Conservation (phyloP, 2,329 filamentous ascomycete genomes). For the Penicillium sp. region DNA sequence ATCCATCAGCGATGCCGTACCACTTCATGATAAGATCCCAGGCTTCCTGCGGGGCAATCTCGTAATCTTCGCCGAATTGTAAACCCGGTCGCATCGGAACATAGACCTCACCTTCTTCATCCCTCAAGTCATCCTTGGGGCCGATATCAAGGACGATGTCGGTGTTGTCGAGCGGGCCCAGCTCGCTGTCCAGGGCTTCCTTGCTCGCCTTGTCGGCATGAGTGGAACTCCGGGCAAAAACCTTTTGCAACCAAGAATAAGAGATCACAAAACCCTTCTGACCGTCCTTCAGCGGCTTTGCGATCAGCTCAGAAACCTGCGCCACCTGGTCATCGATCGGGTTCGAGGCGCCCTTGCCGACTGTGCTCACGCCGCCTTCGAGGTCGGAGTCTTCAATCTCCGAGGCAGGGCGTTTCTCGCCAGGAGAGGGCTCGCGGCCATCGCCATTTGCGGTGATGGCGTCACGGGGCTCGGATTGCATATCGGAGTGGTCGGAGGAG, state of each 20-base stretch:
- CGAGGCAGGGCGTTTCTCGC: slow-evolving; percentile 37
- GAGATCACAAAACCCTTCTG: slow-evolving; percentile 78
- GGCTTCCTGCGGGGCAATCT: slow-evolving; percentile 73
- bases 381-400: slow-evolving; percentile 32
- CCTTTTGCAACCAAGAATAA: slow-evolving; percentile 72
- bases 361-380: slow-evolving; percentile 22
- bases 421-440: slow-evolving; percentile 34
- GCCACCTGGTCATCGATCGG: slow-evolving; percentile 70
- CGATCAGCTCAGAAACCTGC: slow-evolving; percentile 63
- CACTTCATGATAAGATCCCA: slow-evolving; percentile 80
- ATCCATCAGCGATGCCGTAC: slow-evolving; percentile 74
- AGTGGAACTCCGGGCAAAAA: slow-evolving; percentile 64
- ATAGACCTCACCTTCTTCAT: slow-evolving; percentile 56
- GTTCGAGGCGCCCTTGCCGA: slow-evolving; percentile 3
- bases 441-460: slow-evolving; percentile 24
- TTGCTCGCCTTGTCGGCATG: slow-evolving; percentile 59
- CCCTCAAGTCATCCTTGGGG: slow-evolving; percentile 41
- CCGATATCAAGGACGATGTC: slow-evolving; percentile 68
- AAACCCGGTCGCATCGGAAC: slow-evolving; percentile 71
- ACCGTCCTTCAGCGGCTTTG: slow-evolving; percentile 64
- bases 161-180: slow-evolving; percentile 85
- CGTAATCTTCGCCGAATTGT: slow-evolving; percentile 66
- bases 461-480: slow-evolving; percentile 40
- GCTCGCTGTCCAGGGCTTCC: slow-evolving; percentile 59
- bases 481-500: slow-evolving; percentile 47